Percentiles rank a stretch among this genome's conserved stretches.
phyloP scores from a whole-genome alignment of 345 rosid genomes.

The Salix arbutifolia region DNA sequence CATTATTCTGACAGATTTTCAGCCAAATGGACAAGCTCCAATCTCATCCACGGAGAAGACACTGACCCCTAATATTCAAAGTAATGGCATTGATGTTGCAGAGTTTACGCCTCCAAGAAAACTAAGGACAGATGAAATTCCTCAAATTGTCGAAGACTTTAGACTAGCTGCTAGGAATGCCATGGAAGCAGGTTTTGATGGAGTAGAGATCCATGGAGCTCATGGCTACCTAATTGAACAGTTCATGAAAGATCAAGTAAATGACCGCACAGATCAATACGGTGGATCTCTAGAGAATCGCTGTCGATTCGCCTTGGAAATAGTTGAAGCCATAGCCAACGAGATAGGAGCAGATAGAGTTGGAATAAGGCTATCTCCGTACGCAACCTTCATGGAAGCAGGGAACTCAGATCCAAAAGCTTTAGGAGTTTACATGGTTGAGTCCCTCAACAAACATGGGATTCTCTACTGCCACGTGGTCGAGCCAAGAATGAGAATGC shows the following conservation, averaged over 20 bases:
- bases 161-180: constrained; percentile 77
- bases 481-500: constrained; percentile 51
- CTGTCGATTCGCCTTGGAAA: constrained; percentile 49
- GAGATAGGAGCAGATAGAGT: constrained; percentile 61
- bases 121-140: constrained; percentile 56
- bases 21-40: constrained; percentile 66
- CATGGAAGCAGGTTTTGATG: constrained; percentile 60
- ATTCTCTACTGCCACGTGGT: constrained; percentile 63
- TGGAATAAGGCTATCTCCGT: constrained; percentile 62
- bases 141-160: constrained; percentile 55
- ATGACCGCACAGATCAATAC: constrained; percentile 58
- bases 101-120: constrained; percentile 54
- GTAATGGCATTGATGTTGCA: constrained; percentile 32
- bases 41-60: constrained; percentile 55
- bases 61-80: constrained; percentile 34
- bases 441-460: constrained; percentile 46
- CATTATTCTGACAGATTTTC: constrained; percentile 33
- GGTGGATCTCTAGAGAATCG: constrained; percentile 64
- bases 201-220: constrained; percentile 74
- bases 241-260: constrained; percentile 61
- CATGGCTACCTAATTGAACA: constrained; percentile 61
- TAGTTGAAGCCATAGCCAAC: constrained; percentile 51
- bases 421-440: constrained; percentile 52
- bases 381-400: constrained; percentile 43
- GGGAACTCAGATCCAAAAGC: constrained; percentile 60